Conservation (phyloP, 768 basidiomycete genomes). For the Termitomyces bulborhizus region DNA sequence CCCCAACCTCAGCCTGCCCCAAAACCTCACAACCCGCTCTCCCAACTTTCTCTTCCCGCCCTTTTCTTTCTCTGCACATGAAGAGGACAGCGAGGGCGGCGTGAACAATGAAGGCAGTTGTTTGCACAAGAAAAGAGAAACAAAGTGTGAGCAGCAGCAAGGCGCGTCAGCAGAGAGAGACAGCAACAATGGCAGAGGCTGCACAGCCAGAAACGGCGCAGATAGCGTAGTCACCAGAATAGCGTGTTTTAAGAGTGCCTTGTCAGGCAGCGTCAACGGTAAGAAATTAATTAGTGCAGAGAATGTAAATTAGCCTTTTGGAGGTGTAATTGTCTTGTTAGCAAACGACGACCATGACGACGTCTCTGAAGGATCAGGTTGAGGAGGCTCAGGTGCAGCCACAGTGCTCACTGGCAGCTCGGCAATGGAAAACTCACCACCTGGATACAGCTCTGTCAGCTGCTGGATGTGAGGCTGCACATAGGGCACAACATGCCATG, state of each 20-base stretch:
- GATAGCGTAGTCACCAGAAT: conserved; percentile 38
- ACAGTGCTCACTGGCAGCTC: conserved; percentile 9
- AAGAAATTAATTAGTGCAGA: conserved; percentile 41
- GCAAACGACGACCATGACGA: neutral
- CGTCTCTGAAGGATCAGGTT: neutral
- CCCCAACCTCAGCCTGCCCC: too few relatives aligned
- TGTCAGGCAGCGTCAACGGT: conserved; percentile 31
- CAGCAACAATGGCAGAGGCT: neutral
- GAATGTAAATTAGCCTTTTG: conserved; percentile 21
- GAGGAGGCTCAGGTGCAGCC: conserved; percentile 1
- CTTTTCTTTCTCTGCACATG: too few relatives aligned
- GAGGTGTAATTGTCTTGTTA: neutral
- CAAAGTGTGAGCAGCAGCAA: conserved; percentile 7
- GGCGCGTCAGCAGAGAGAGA: conserved; percentile 1
- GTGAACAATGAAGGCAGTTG: neutral
- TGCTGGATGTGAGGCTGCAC: conserved; percentile 21
- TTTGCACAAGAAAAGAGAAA: conserved; percentile 6
- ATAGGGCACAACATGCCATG: conserved; percentile 16
- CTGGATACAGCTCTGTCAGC: conserved; percentile 24
- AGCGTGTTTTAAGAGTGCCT: conserved; percentile 35
- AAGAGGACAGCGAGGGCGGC: too few relatives aligned
- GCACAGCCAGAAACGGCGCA: conserved; percentile 26
- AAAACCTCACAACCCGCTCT: too few relatives aligned
- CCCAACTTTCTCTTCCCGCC: too few relatives aligned
- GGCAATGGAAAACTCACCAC: conserved; percentile 27